phyloP scores from a whole-genome alignment of 1,139 yeast species.

The Taphrina wiesneri region DNA sequence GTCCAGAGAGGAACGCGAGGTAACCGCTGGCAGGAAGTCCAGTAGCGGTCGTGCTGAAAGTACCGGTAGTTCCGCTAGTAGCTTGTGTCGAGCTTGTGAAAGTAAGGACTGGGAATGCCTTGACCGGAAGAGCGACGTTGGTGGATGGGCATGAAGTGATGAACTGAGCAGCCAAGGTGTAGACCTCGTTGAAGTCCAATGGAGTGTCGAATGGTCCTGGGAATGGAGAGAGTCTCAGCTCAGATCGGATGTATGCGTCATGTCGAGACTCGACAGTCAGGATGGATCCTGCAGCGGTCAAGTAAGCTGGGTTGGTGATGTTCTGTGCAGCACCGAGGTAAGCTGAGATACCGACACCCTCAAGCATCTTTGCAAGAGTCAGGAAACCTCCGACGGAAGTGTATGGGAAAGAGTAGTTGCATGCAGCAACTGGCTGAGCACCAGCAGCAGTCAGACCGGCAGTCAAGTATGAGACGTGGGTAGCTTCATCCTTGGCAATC shows the following conservation, averaged over 20 bases:
- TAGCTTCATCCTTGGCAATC: conserved; percentile 36
- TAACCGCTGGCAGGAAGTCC: conserved; percentile 10
- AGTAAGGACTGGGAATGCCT: conserved; percentile 38
- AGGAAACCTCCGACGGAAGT: conserved; percentile 35
- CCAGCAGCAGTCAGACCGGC: conserved; percentile 34
- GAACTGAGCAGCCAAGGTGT: conserved; percentile 34
- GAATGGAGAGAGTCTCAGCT: conserved; percentile 31
- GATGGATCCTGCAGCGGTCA: conserved; percentile 39
- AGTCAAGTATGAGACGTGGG: conserved; percentile 32
- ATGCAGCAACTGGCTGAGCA: conserved; percentile 37
- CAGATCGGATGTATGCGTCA: conserved; percentile 35
- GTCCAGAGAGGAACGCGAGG: conserved; percentile 37
- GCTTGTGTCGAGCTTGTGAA: conserved; percentile 40
- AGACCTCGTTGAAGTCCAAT: conserved; percentile 32
- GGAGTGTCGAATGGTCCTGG: conserved; percentile 36
- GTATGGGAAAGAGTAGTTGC: conserved; percentile 38
- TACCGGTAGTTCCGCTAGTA: conserved; percentile 41
- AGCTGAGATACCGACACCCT: conserved; percentile 39
- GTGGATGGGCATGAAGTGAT: conserved; percentile 38
- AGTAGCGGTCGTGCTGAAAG: conserved; percentile 28
- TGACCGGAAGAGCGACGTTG: conserved; percentile 38
- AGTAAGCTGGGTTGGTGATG: conserved; percentile 33
- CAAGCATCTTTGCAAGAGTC: conserved; percentile 37
- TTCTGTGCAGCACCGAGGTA: conserved; percentile 37
- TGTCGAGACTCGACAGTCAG: conserved; percentile 39